phyloP scores from a whole-genome alignment of 2,329 filamentous ascomycete species.

The Sporothrix curviconia region DNA sequence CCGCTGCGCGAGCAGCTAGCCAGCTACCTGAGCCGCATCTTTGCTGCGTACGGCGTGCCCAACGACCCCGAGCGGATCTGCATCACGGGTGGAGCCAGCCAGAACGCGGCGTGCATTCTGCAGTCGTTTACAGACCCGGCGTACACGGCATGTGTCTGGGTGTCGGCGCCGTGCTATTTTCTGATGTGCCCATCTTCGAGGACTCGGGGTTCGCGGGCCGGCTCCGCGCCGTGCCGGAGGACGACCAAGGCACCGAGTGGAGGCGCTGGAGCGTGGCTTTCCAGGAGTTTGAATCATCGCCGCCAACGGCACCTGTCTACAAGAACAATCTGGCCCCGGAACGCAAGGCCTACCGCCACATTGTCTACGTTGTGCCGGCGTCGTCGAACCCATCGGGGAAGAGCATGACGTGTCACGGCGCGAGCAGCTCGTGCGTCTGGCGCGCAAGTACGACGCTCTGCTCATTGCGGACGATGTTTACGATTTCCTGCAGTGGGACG shows the following conservation, averaged over 20 bases:
- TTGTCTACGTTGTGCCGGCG: conserved; percentile 84
- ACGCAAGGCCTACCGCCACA: conserved; percentile 75
- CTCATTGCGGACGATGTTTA: conserved; percentile 89
- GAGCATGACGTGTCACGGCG: conserved; percentile 69
- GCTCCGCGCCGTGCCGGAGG: conserved; percentile 66
- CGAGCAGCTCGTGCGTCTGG: conserved; percentile 64
- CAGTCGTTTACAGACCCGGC: conserved; percentile 73
- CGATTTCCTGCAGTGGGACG: conserved; percentile 78
- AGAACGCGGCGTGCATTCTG: conserved; percentile 71
- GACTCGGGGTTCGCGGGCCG: conserved; percentile 67
- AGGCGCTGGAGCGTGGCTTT: conserved; percentile 44
- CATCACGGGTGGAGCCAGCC: conserved; percentile 78
- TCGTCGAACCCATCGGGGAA: conserved; percentile 84
- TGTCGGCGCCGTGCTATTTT: conserved; percentile 76
- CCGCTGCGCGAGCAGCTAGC: conserved; percentile 64
- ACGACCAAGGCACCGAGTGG: conserved; percentile 70
- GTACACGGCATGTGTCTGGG: conserved; percentile 70
- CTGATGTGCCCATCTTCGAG: conserved; percentile 80
- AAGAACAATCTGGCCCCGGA: conserved; percentile 39
- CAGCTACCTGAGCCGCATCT: conserved; percentile 61
- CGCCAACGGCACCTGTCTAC: neutral
- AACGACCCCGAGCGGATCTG: conserved; percentile 56
- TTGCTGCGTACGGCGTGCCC: conserved; percentile 28
- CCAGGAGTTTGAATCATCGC: conserved; percentile 13
- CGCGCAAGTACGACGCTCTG: conserved; percentile 73